Percentiles rank a stretch among this genome's conserved stretches.
phyloP scores from a whole-genome alignment of 2,329 filamentous ascomycete species.

The Colletotrichum tropicicola region DNA sequence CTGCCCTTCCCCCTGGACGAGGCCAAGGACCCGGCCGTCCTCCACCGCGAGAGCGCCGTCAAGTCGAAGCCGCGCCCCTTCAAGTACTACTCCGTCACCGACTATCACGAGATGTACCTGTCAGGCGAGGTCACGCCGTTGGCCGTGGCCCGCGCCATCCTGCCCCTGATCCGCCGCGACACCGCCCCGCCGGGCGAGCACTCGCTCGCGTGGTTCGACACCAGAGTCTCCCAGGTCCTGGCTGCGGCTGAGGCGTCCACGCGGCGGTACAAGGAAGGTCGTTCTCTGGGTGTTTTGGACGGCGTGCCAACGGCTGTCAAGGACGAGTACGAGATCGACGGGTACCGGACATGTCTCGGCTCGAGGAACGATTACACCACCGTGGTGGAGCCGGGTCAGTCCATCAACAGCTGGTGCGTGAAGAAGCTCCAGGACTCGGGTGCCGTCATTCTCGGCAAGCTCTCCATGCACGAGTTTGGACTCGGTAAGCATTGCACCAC shows the following conservation, averaged over 20 bases:
- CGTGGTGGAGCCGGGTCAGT: conserved; percentile 44
- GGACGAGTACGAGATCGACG: conserved; percentile 80
- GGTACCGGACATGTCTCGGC: conserved; percentile 74
- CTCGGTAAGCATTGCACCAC: conserved; percentile 57
- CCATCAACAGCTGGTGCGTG: conserved; percentile 74
- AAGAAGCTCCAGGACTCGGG: conserved; percentile 72
- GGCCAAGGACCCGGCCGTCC: conserved; percentile 46
- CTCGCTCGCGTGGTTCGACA: conserved; percentile 54
- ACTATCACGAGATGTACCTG: conserved; percentile 55
- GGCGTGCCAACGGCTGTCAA: conserved; percentile 80
- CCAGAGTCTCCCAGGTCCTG: conserved; percentile 49
- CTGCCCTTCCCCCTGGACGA: conserved; percentile 51
- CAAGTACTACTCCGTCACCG: conserved; percentile 46
- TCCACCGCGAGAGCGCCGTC: conserved; percentile 24
- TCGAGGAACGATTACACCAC: conserved; percentile 68
- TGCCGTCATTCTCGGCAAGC: conserved; percentile 49
- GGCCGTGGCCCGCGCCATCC: conserved; percentile 53
- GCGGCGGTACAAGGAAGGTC: conserved; percentile 58
- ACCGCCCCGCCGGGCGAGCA: conserved; percentile 47
- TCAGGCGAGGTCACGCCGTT: conserved; percentile 55
- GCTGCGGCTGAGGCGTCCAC: conserved; percentile 55
- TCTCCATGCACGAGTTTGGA: conserved; percentile 81
- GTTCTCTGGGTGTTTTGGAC: conserved; percentile 71
- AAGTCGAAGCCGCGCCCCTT: conserved; percentile 20
- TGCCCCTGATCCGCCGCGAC: conserved; percentile 55